phyloP scores from a whole-genome alignment of 306 rosid genomes.

The Vachellia pachyceras region DNA sequence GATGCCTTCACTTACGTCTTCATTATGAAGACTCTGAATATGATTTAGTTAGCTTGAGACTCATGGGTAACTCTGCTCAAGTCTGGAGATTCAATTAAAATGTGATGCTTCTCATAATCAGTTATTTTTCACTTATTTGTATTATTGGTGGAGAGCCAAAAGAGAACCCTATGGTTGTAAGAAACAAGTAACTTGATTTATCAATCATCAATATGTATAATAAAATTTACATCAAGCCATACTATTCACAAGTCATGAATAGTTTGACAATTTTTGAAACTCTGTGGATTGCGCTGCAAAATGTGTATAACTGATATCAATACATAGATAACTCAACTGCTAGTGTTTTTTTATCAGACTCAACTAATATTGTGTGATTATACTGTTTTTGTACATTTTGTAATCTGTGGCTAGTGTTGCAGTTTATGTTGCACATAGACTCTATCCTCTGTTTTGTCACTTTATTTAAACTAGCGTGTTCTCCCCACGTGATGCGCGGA shows the following conservation, averaged over 20 bases:
- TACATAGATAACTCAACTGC: not conserved
- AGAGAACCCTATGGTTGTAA: not conserved
- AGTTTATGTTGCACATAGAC: too few relatives aligned
- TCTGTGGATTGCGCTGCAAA: not conserved
- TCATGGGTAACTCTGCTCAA: not conserved
- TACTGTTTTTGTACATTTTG: too few relatives aligned
- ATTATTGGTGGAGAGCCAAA: not conserved
- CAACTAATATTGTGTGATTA: too few relatives aligned
- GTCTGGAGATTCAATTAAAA: not conserved
- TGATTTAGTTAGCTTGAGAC: not conserved
- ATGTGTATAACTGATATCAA: not conserved
- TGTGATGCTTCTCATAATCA: not conserved
- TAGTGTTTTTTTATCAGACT: too few relatives aligned
- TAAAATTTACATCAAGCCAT: not conserved
- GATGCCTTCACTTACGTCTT: conserved; percentile 58
- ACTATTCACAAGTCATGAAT: not conserved
- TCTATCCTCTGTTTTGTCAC: too few relatives aligned
- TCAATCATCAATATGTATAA: not conserved
- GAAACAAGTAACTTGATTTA: not conserved
- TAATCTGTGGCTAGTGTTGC: too few relatives aligned
- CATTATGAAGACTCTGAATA: not conserved
- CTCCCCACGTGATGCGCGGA: too few relatives aligned
- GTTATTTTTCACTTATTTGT: not conserved
- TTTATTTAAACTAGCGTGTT: too few relatives aligned
- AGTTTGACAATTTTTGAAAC: not conserved